phyloP scores from a whole-genome alignment of 768 basidiomycete species.

The Cantharellus anzutake region DNA sequence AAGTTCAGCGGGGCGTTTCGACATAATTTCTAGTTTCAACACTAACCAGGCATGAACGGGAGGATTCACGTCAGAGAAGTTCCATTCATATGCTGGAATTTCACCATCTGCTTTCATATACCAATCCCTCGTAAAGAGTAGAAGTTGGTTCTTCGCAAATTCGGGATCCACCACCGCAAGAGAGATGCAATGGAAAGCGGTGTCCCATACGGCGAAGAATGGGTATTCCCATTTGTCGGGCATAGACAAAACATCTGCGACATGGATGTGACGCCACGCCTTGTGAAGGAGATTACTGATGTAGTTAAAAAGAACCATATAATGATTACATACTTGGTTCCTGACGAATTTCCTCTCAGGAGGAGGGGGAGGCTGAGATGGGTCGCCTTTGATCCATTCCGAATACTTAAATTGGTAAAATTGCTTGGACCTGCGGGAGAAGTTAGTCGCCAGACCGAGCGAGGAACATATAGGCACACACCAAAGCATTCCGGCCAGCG shows the following conservation, averaged over 20 bases:
- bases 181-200: constrained; percentile 95
- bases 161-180: constrained; percentile 84
- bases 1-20: neutral
- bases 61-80: constrained; percentile 93
- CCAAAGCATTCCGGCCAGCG: constrained; percentile 92
- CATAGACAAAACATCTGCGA: constrained; percentile 93
- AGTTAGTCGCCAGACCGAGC: neutral
- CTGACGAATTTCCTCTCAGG: constrained; percentile 67
- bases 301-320: neutral
- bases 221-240: constrained; percentile 99
- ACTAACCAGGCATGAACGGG: constrained; percentile 89
- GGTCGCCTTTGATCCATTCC: constrained; percentile 90
- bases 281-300: constrained; percentile 16
- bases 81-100: constrained; percentile 98
- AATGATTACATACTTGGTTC: constrained; percentile 40
- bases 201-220: constrained; percentile 96
- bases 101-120: constrained; percentile 98
- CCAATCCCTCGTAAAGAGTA: constrained; percentile 91
- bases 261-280: constrained; percentile 93
- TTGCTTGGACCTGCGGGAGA: constrained; percentile 50
- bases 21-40: neutral
- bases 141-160: constrained; percentile 94
- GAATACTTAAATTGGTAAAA: constrained; percentile 90
- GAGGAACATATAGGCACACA: constrained; percentile 8
- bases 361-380: constrained; percentile 84